Evolutionary conservation across 768 basidiomycete genomes (phyloP).

Genomic region (Russula sp.): DNA sequence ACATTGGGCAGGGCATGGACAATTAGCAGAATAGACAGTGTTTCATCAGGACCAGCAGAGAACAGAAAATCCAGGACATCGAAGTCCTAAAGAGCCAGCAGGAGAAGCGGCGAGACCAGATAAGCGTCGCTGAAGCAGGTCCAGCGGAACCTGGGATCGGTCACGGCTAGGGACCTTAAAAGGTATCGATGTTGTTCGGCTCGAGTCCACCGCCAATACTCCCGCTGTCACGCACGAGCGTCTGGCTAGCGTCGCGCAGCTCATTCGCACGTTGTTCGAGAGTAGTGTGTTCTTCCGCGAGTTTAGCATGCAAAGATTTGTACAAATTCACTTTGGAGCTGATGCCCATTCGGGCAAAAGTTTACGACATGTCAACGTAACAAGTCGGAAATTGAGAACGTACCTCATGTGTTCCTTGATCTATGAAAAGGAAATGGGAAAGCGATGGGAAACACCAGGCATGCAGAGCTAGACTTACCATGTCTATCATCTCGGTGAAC

Average conservation of each 20-base stretch:
- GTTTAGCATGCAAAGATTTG: conserved; percentile 36
- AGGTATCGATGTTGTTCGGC: neutral
- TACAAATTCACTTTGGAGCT: conserved; percentile 47
- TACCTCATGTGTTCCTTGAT: conserved; percentile 48
- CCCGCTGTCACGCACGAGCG: conserved; percentile 39
- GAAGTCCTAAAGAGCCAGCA: neutral
- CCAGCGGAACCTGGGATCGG: neutral
- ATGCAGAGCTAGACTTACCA: conserved; percentile 34
- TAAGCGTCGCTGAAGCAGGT: neutral
- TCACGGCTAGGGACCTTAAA: neutral
- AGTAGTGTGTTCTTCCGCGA: conserved; percentile 38
- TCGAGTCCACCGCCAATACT: conserved; percentile 31
- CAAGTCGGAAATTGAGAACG: conserved; percentile 21
- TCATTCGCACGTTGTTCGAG: conserved; percentile 38
- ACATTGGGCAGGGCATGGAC: neutral
- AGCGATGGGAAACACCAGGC: neutral
- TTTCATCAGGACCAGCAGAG: neutral
- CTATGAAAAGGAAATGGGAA: conserved; percentile 18
- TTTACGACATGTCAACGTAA: neutral
- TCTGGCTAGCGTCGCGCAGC: conserved; percentile 35
- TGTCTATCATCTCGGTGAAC: conserved; percentile 44
- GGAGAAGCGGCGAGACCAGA: neutral
- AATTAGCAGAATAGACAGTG: neutral
- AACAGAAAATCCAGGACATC: neutral
- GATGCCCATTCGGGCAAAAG: neutral